Conservation (phyloP, 306 rosid species). For the Inga laurina region DNA sequence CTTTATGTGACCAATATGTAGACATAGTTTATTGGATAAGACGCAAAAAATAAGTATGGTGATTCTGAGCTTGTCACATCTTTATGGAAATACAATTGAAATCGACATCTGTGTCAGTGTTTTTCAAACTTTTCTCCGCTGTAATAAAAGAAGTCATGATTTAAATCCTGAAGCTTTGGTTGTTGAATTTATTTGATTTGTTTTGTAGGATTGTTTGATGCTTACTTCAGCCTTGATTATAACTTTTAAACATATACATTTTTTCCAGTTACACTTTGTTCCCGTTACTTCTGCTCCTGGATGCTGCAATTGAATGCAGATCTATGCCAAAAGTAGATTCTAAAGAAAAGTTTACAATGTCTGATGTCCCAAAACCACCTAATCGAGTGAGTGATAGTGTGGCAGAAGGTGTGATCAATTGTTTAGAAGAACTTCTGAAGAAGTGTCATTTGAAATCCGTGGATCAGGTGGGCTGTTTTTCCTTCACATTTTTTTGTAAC, state of each 20-base stretch:
- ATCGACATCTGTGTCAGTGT: background rate
- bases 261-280: slow-evolving; percentile 70
- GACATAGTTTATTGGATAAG: background rate
- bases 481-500: slow-evolving; percentile 20
- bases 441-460: slow-evolving; percentile 81
- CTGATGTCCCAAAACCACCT: slow-evolving; percentile 37
- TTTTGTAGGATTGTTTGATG: background rate
- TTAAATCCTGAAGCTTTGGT: background rate
- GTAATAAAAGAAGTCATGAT: background rate
- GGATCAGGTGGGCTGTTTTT: slow-evolving; percentile 71
- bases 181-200: background rate
- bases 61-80: background rate
- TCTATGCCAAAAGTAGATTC: slow-evolving; percentile 57
- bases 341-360: slow-evolving; percentile 38
- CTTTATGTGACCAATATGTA: background rate
- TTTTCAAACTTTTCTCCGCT: background rate
- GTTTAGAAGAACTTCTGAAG: slow-evolving; percentile 80
- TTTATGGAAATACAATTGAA: background rate
- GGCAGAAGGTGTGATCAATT: slow-evolving; percentile 85
- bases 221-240: background rate
- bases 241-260: background rate
- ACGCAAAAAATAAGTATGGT: background rate
- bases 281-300: slow-evolving; percentile 82
- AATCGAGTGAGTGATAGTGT: slow-evolving; percentile 65
- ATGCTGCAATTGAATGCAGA: slow-evolving; percentile 75